Conservation (phyloP, 2,329 filamentous ascomycete genomes). For the Elsinoe arachidis region DNA sequence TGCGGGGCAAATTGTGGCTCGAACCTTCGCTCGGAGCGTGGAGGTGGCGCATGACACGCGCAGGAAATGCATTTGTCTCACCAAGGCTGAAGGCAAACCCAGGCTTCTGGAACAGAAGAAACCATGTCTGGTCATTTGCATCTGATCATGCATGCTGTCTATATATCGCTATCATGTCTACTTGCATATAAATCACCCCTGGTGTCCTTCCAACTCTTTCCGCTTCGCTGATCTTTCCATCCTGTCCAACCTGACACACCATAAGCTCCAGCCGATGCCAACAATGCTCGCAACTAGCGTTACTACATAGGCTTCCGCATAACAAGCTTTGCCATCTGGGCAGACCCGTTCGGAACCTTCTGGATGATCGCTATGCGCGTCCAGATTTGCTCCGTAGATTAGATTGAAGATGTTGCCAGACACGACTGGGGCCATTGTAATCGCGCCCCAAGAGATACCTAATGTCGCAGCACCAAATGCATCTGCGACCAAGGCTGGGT, state of each 20-base stretch:
- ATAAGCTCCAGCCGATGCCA: conserved; percentile 61
- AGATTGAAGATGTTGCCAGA: conserved; percentile 90
- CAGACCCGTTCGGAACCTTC: conserved; percentile 54
- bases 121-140: neutral
- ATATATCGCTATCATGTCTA: neutral
- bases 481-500: conserved; percentile 77
- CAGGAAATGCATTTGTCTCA: neutral
- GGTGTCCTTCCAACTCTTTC: conserved; percentile 14
- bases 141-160: neutral
- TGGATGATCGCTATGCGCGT: conserved; percentile 58
- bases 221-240: conserved; percentile 18
- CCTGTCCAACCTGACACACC: conserved; percentile 57
- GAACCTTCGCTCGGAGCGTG: neutral
- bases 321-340: conserved; percentile 69
- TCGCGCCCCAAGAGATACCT: conserved; percentile 91
- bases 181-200: conserved; percentile 8
- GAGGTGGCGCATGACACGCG: conserved; percentile 5
- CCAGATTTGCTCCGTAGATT: conserved; percentile 77
- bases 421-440: conserved; percentile 81
- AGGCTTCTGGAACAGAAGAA: neutral
- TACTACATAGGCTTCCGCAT: conserved; percentile 68
- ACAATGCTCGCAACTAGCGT: conserved; percentile 64
- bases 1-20: conserved; percentile 7
- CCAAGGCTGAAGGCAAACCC: too few species aligned
- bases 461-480: conserved; percentile 84